A percentile compares a stretch with the other conserved stretches of the same genome.
Conservation (phyloP, 441 rosid genomes). For the Viola pubescens region DNA sequence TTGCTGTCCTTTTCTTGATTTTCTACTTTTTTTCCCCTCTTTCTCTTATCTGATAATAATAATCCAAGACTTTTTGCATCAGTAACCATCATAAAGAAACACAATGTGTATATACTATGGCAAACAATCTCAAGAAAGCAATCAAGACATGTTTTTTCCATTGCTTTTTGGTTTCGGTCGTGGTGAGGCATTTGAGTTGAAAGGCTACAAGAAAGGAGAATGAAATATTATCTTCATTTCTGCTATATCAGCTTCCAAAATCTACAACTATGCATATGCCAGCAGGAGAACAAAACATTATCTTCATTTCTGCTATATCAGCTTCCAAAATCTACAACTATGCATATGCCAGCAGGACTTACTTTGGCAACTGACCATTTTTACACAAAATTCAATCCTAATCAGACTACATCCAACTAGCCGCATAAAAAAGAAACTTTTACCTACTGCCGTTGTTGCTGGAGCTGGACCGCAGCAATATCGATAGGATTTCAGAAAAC, state of each 20-base stretch:
- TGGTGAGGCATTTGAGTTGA: not conserved
- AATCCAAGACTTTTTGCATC: not conserved
- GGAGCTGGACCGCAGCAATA: slow-evolving; percentile 37
- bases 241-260: slow-evolving; percentile 18
- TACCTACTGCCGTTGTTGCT: slow-evolving; percentile 26
- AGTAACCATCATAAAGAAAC: slow-evolving; percentile 5
- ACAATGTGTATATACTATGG: not conserved
- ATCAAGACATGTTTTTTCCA: slow-evolving; percentile 1
- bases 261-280: slow-evolving; percentile 13
- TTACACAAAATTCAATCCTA: slow-evolving; percentile 12
- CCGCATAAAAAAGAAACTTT: slow-evolving; percentile 11
- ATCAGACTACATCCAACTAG: slow-evolving; percentile 21
- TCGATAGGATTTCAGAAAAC: slow-evolving; percentile 51
- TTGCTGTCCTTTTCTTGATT: slow-evolving; percentile 1
- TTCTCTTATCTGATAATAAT: not conserved
- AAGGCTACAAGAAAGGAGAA: slow-evolving; percentile 5
- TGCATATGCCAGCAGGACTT: slow-evolving; percentile 1
- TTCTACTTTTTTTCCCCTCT: not conserved
- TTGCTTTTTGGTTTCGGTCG: not conserved
- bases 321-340: slow-evolving; percentile 20
- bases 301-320: slow-evolving; percentile 21
- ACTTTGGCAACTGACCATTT: slow-evolving; percentile 1
- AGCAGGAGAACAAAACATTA: not conserved
- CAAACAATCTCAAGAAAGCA: slow-evolving; percentile 3
- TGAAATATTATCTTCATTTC: slow-evolving; percentile 17